phyloP scores from a whole-genome alignment of 1,139 yeast species.

The Saccharomyces pastorianus region DNA sequence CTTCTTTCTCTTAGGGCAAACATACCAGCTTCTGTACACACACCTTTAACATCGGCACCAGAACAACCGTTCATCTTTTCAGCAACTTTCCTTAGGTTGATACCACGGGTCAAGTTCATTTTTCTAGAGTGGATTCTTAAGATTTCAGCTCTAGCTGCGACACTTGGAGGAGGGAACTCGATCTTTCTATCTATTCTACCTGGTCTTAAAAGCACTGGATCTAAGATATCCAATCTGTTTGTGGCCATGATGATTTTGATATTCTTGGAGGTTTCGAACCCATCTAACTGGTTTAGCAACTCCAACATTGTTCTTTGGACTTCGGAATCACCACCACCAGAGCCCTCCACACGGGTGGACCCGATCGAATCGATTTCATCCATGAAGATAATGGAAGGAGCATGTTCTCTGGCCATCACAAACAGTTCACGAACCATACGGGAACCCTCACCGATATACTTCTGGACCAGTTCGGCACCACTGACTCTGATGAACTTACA shows the following conservation, averaged over 20 bases:
- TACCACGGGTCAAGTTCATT: conserved; percentile 95
- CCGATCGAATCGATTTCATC: conserved; percentile 80
- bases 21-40: conserved; percentile 22
- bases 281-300: conserved; percentile 88
- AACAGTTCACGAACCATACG: conserved; percentile 97
- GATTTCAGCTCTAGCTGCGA: conserved; percentile 91
- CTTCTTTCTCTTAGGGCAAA: too few species aligned
- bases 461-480: conserved; percentile 94
- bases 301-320: conserved; percentile 98
- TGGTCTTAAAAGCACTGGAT: conserved; percentile 93
- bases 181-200: conserved; percentile 97
- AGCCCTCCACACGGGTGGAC: conserved; percentile 85
- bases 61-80: conserved; percentile 98
- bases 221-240: conserved; percentile 87
- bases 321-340: conserved; percentile 92
- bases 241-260: conserved; percentile 98
- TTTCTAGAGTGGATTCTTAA: conserved; percentile 90
- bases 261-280: conserved; percentile 90
- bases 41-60: conserved; percentile 98
- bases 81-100: conserved; percentile 88
- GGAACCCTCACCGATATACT: conserved; percentile 96
- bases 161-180: conserved; percentile 97
- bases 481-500: conserved; percentile 94
- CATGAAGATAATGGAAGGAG: conserved; percentile 59
- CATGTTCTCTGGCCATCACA: conserved; percentile 97